Evolutionary conservation across 768 basidiomycete species (phyloP).

Genomic region (Serpula lacrymans): DNA sequence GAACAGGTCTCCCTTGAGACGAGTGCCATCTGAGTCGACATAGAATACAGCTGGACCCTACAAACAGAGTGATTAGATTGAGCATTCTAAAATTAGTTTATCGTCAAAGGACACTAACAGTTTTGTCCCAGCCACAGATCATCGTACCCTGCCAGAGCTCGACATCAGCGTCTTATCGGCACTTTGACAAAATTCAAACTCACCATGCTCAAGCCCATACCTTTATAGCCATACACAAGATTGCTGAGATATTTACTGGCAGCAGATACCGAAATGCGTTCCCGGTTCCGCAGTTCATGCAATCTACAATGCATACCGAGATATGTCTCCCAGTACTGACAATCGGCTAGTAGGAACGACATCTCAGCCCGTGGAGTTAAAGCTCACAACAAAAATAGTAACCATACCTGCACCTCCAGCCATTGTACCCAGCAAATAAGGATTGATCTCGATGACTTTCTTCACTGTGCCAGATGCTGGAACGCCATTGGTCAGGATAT

Average conservation of each 20-base stretch:
- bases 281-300: constrained; percentile 93
- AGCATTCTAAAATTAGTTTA: neutral
- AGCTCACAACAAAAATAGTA: neutral
- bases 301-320: constrained; percentile 96
- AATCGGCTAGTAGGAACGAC: constrained; percentile 62
- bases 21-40: constrained; percentile 95
- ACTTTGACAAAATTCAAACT: constrained; percentile 21
- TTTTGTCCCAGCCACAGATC: constrained; percentile 99
- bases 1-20: constrained; percentile 96
- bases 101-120: constrained; percentile 44
- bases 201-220: constrained; percentile 99
- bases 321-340: constrained; percentile 99
- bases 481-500: neutral
- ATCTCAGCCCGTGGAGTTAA: constrained; percentile 3
- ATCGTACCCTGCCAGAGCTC: constrained; percentile 84
- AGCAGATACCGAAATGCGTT: constrained; percentile 98
- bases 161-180: constrained; percentile 3
- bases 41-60: constrained; percentile 94
- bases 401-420: constrained; percentile 92
- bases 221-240: constrained; percentile 96
- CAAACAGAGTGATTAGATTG: constrained; percentile 4
- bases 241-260: constrained; percentile 98
- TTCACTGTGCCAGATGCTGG: constrained; percentile 95
- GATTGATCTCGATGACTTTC: constrained; percentile 99
- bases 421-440: constrained; percentile 98